A percentile compares a stretch with the other conserved stretches of the same genome.
These are phyloP conservation scores for Gautieria morchelliformis DNA, from an alignment of 768 basidiomycete genomes.

Conservation along the genomic window DNA sequence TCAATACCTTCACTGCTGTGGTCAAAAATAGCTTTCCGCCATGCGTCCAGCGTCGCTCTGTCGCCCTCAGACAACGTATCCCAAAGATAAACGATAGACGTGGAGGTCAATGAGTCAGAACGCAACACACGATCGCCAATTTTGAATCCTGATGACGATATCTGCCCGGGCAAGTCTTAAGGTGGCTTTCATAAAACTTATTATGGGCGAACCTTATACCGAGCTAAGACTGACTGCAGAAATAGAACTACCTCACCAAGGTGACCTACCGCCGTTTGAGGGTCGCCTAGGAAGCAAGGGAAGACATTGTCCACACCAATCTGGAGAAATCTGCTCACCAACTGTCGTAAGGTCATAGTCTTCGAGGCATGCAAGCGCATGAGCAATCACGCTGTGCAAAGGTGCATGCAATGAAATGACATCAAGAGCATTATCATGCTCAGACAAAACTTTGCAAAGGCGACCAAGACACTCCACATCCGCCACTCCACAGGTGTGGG, in stretches of 20 bases:
- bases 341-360: constrained; percentile 75
- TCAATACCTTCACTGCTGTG: constrained; percentile 73
- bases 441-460: constrained; percentile 57
- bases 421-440: constrained; percentile 51
- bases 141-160: constrained; percentile 38
- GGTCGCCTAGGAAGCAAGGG: constrained; percentile 47
- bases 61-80: constrained; percentile 26
- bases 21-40: constrained; percentile 77
- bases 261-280: constrained; percentile 71
- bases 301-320: background rate
- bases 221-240: constrained; percentile 51
- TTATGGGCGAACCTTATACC: constrained; percentile 39
- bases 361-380: constrained; percentile 52
- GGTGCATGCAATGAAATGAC: constrained; percentile 58
- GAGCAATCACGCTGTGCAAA: constrained; percentile 54
- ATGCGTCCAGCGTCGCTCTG: constrained; percentile 27
- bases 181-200: constrained; percentile 1
- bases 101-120: constrained; percentile 40
- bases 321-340: constrained; percentile 34
- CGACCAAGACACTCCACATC: constrained; percentile 65
- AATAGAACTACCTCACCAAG: constrained; percentile 75
- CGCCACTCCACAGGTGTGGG: constrained; percentile 35
- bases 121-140: constrained; percentile 37
- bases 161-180: constrained; percentile 26
- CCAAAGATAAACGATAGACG: constrained; percentile 31